These are phyloP conservation scores for Yamadazyma takamatsuzukensis DNA, from an alignment of 805 yeast genomes.

Conservation along the genomic window DNA sequence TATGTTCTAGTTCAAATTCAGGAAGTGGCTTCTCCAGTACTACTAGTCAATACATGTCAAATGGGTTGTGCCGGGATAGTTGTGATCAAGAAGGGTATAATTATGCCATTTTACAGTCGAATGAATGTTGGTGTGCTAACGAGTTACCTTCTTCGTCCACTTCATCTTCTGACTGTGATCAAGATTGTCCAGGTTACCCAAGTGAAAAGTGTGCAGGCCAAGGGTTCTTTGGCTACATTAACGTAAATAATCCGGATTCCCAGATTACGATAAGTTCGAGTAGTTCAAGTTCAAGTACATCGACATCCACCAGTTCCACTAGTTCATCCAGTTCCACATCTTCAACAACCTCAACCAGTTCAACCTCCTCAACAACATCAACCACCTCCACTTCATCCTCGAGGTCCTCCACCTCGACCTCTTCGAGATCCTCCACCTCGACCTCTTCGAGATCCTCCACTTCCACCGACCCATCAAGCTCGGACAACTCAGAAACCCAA, in stretches of 20 bases:
- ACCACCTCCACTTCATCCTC: constrained; percentile 15
- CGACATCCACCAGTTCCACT: constrained; percentile 10
- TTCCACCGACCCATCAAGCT: neutral
- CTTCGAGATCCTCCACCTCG: constrained; percentile 3
- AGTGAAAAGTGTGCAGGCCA: constrained; percentile 40
- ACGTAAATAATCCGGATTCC: constrained; percentile 9
- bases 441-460: neutral
- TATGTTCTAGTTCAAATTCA: constrained; percentile 24
- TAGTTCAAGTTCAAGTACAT: constrained; percentile 6
- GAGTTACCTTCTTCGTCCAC: constrained; percentile 42
- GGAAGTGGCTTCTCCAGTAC: constrained; percentile 9
- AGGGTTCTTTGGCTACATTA: constrained; percentile 54
- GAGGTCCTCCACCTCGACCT: neutral
- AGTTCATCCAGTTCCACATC: constrained; percentile 15
- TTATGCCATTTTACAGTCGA: constrained; percentile 51
- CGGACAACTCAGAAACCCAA: neutral
- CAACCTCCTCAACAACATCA: constrained; percentile 13
- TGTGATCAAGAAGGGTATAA: constrained; percentile 44
- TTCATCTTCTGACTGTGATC: constrained; percentile 28
- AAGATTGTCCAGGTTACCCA: constrained; percentile 44
- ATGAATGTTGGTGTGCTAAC: constrained; percentile 62
- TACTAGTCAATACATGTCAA: constrained; percentile 32
- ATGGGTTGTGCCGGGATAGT: constrained; percentile 48
- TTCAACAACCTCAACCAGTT: constrained; percentile 19
- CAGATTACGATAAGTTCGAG: constrained; percentile 12